Conservation (phyloP, 2,329 filamentous ascomycete genomes). For the Ophiocordyceps australis region DNA sequence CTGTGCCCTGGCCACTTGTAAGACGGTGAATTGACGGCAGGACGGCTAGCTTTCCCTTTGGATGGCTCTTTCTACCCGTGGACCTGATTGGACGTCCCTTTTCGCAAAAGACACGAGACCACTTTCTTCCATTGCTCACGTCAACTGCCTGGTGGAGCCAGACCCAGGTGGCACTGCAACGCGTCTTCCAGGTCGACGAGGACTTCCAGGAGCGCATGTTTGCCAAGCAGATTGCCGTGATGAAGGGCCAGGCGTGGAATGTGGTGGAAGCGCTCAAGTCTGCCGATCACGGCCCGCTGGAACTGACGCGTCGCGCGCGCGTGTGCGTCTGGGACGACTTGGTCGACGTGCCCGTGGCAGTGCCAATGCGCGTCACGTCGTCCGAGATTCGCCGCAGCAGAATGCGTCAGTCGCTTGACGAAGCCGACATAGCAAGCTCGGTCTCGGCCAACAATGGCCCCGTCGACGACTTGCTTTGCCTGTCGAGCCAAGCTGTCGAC, state of each 20-base stretch:
- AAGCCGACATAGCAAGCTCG: slow-evolving; percentile 65
- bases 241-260: slow-evolving; percentile 99
- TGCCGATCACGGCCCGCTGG: slow-evolving; percentile 77
- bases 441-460: slow-evolving; percentile 12
- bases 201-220: slow-evolving; percentile 99
- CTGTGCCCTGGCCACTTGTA: neutral
- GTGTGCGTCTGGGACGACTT: slow-evolving; percentile 98
- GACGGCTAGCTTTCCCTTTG: slow-evolving; percentile 63
- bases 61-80: slow-evolving; percentile 94
- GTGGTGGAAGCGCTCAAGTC: slow-evolving; percentile 95
- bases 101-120: slow-evolving; percentile 79
- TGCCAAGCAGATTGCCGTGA: slow-evolving; percentile 91
- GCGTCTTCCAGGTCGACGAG: slow-evolving; percentile 76
- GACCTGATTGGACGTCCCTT: slow-evolving; percentile 93
- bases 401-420: slow-evolving; percentile 38
- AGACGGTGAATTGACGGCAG: neutral
- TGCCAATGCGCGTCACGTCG: slow-evolving; percentile 71
- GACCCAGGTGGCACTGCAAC: slow-evolving; percentile 70
- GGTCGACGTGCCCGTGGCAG: slow-evolving; percentile 86
- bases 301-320: slow-evolving; percentile 74
- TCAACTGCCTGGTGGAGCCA: slow-evolving; percentile 96
- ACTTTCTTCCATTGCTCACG: slow-evolving; percentile 90
- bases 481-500: slow-evolving; percentile 41
- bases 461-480: slow-evolving; percentile 51
- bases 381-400: slow-evolving; percentile 60